These are phyloP conservation scores for Dactylonectria estremocensis DNA, from an alignment of 2,329 filamentous ascomycete species.

Conservation along the genomic window DNA sequence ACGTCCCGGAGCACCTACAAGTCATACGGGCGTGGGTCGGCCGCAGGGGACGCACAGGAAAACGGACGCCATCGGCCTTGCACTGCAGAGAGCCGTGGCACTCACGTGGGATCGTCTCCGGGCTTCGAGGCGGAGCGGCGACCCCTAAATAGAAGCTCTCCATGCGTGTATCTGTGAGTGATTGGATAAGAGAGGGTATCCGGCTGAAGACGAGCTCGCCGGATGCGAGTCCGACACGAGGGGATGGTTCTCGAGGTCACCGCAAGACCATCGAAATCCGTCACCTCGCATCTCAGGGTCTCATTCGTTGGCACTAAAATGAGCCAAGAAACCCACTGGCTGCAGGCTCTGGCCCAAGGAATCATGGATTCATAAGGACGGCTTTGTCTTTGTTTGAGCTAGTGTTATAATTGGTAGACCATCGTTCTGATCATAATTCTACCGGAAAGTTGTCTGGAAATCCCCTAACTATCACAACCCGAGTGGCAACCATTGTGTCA, in stretches of 20 bases:
- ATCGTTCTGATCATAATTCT: background rate
- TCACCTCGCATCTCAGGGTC: conserved; percentile 38
- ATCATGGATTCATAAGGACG: background rate
- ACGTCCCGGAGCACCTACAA: conserved; percentile 20
- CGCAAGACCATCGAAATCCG: conserved; percentile 22
- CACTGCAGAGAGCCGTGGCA: conserved; percentile 40
- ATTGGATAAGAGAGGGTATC: conserved; percentile 32
- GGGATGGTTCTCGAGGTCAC: conserved; percentile 9
- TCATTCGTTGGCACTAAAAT: background rate
- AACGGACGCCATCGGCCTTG: conserved; percentile 44
- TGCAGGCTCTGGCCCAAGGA: background rate
- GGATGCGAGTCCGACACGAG: conserved; percentile 22
- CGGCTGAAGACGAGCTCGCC: conserved; percentile 6
- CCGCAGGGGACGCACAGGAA: conserved; percentile 32
- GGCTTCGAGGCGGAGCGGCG: conserved; percentile 27
- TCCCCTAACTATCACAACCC: background rate
- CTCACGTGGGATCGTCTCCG: conserved; percentile 39
- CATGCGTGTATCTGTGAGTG: conserved; percentile 1
- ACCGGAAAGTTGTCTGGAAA: background rate
- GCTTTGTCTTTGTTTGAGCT: background rate
- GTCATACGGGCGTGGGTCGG: conserved; percentile 37
- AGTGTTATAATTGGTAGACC: background rate
- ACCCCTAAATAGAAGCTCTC: conserved; percentile 38
- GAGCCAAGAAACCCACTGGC: background rate
- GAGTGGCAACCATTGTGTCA: background rate